Conservation (phyloP, 2,329 filamentous ascomycete genomes). For the Botrytis tulipae region DNA sequence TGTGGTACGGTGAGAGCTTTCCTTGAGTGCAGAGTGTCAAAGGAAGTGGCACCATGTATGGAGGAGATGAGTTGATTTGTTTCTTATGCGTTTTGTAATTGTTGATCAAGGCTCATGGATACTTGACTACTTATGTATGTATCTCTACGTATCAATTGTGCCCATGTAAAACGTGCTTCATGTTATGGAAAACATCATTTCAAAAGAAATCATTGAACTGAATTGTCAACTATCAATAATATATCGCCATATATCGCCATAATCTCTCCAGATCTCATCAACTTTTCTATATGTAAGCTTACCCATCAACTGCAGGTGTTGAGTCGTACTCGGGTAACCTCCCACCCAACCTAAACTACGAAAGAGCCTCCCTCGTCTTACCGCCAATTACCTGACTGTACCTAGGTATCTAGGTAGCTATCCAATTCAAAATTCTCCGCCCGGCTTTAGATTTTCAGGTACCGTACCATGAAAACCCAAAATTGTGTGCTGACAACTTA, state of each 20-base stretch:
- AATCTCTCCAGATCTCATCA: neutral
- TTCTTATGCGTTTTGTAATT: neutral
- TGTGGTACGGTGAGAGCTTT: conserved; percentile 4
- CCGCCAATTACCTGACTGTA: neutral
- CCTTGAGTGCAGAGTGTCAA: neutral
- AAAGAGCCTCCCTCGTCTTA: neutral
- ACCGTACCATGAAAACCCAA: neutral
- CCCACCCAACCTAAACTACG: neutral
- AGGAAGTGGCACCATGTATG: neutral
- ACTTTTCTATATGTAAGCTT: neutral
- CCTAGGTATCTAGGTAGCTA: neutral
- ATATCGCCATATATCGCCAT: neutral
- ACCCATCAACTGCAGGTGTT: neutral
- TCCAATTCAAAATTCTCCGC: conserved; percentile 1
- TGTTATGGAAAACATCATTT: neutral
- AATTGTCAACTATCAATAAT: neutral
- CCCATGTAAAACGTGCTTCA: neutral
- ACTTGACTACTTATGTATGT: no score
- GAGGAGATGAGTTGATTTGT: neutral
- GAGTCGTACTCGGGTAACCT: neutral
- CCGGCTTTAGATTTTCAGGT: neutral
- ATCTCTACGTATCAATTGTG: neutral
- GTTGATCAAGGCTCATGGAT: no score
- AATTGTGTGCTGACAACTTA: neutral
- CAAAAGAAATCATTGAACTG: neutral